Conservation (phyloP, 768 basidiomycete species). For the Hypholoma fasciculare region DNA sequence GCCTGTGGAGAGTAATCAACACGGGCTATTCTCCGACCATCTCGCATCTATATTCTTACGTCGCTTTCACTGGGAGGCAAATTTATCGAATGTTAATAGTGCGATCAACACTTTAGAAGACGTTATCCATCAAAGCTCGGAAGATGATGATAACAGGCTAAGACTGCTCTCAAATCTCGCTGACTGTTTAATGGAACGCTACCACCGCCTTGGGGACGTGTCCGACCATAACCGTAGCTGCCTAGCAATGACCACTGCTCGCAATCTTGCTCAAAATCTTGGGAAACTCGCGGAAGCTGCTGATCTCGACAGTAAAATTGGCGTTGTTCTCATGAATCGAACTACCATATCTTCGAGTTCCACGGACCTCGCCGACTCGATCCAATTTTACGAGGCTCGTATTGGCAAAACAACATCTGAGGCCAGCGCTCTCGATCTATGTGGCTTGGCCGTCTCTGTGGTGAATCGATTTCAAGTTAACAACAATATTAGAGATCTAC, state of each 20-base stretch:
- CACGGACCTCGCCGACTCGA: no score
- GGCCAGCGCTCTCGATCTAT: no score
- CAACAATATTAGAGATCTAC: no score
- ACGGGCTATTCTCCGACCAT: background rate
- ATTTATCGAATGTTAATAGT: background rate
- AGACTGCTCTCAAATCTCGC: background rate
- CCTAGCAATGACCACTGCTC: background rate
- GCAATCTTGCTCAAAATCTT: background rate
- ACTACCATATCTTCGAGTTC: no score
- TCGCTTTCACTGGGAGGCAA: background rate
- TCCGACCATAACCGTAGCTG: constrained; percentile 5
- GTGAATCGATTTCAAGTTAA: no score
- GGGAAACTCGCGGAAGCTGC: no score
- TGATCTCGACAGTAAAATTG: no score
- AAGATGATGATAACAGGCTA: background rate
- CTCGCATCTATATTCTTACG: background rate
- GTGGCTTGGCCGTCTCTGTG: no score
- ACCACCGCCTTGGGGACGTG: constrained; percentile 6
- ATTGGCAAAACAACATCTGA: no score
- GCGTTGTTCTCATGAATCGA: no score
- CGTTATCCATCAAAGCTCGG: background rate
- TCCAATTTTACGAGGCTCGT: no score
- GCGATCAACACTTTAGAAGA: background rate
- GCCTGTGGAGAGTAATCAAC: background rate
- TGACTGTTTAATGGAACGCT: background rate